These are phyloP conservation scores for Lecanosticta acicola DNA, from an alignment of 2,329 filamentous ascomycete genomes.

Conservation along the genomic window DNA sequence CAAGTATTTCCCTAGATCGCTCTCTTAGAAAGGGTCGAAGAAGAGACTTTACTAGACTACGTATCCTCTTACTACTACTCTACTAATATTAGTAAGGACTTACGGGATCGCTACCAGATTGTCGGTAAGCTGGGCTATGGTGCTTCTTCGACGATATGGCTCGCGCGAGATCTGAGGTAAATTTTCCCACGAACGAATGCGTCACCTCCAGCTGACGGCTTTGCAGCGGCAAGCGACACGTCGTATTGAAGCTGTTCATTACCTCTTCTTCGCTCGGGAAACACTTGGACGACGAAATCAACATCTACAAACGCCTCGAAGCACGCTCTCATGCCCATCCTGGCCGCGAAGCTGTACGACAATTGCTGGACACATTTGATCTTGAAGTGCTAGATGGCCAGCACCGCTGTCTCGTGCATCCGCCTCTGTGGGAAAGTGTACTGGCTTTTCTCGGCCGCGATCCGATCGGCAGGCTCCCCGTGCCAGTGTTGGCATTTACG, in stretches of 20 bases:
- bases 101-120: constrained; percentile 7
- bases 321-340: constrained; percentile 16
- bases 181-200: neutral
- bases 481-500: constrained; percentile 11
- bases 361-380: constrained; percentile 35
- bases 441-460: constrained; percentile 28
- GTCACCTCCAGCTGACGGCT: neutral
- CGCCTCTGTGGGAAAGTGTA: constrained; percentile 36
- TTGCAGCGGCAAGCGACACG: constrained; percentile 2
- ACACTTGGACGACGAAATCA: constrained; percentile 2
- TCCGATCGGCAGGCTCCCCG: constrained; percentile 5
- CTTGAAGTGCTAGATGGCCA: constrained; percentile 29
- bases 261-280: constrained; percentile 1
- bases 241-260: constrained; percentile 3
- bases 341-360: constrained; percentile 31
- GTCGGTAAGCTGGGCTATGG: constrained; percentile 5
- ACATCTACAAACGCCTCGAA: constrained; percentile 2
- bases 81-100: constrained; percentile 4
- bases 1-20: neutral
- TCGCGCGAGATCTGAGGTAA: constrained; percentile 2
- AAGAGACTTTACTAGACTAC: constrained; percentile 8
- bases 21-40: constrained; percentile 7
- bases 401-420: constrained; percentile 34
- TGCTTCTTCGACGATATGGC: constrained; percentile 2
- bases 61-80: constrained; percentile 4